Conservation (phyloP, 2,329 filamentous ascomycete genomes). For the Byssothecium circinans region DNA sequence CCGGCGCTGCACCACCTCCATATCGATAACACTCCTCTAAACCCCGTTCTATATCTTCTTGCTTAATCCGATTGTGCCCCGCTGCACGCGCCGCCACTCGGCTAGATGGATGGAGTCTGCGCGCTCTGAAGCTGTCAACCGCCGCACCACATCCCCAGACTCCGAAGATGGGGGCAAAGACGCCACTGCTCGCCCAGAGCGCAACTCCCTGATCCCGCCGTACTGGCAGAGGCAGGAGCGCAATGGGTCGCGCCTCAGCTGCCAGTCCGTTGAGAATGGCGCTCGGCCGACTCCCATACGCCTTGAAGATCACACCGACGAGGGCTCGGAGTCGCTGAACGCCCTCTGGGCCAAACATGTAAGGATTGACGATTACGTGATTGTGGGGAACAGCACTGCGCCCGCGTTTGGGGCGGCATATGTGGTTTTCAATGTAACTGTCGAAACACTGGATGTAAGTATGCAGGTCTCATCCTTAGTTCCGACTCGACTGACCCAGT, state of each 20-base stretch:
- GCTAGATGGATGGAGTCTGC: slow-evolving; percentile 47
- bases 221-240: slow-evolving; percentile 52
- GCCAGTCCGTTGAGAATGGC: slow-evolving; percentile 36
- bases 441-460: slow-evolving; percentile 81
- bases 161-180: slow-evolving; percentile 12
- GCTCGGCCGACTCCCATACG: slow-evolving; percentile 53
- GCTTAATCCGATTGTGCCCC: slow-evolving; percentile 8
- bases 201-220: slow-evolving; percentile 46
- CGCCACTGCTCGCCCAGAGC: slow-evolving; percentile 31
- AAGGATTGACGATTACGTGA: slow-evolving; percentile 62
- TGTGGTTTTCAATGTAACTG: slow-evolving; percentile 88
- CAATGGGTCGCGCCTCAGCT: slow-evolving; percentile 40
- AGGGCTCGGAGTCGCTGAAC: slow-evolving; percentile 58
- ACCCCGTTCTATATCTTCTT: too few relatives aligned
- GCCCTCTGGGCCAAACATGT: slow-evolving; percentile 65
- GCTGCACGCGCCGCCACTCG: slow-evolving; percentile 22
- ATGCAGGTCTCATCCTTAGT: too few relatives aligned
- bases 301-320: slow-evolving; percentile 66
- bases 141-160: slow-evolving; percentile 26
- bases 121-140: slow-evolving; percentile 31
- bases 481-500: slow-evolving; percentile 7
- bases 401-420: slow-evolving; percentile 73
- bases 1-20: background rate
- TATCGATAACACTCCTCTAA: too few relatives aligned
- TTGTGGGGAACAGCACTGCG: slow-evolving; percentile 59